These are phyloP conservation scores for Candida alai DNA, from an alignment of 805 yeast species.

Conservation along the genomic window DNA sequence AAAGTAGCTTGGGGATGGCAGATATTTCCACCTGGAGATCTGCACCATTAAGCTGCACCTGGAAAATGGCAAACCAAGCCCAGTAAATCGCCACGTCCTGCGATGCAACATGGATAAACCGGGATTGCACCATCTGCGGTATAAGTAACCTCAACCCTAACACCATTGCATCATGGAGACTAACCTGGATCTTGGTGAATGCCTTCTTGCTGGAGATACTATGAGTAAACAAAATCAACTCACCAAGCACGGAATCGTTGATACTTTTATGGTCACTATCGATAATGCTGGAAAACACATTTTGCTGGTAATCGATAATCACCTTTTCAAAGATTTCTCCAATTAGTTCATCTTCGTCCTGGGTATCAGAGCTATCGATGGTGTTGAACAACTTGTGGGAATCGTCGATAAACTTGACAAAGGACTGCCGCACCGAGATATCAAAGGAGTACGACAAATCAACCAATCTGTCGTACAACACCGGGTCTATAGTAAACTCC, in stretches of 20 bases:
- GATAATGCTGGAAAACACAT: conserved; percentile 23
- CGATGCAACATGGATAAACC: conserved; percentile 18
- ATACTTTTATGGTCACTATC: conserved; percentile 23
- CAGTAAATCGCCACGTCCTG: conserved; percentile 32
- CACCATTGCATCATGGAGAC: conserved; percentile 20
- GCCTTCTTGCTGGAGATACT: conserved; percentile 14
- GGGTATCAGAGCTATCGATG: conserved; percentile 15
- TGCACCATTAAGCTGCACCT: conserved; percentile 10
- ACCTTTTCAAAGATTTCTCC: conserved; percentile 39
- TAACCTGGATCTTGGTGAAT: conserved; percentile 13
- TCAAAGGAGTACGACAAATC: conserved; percentile 63
- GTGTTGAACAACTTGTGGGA: conserved; percentile 40
- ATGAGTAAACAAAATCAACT: conserved; percentile 17
- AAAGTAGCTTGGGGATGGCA: conserved; percentile 24
- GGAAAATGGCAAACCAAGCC: conserved; percentile 36
- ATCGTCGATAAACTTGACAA: conserved; percentile 32
- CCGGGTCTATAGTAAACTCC: conserved; percentile 12
- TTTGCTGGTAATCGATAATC: conserved; percentile 40
- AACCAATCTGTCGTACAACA: conserved; percentile 16
- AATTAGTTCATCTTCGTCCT: conserved; percentile 19
- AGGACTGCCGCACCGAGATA: conserved; percentile 45
- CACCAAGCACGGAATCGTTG: conserved; percentile 29
- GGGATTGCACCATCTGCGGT: conserved; percentile 31
- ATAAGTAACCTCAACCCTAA: conserved; percentile 26
- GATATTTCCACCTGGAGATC: conserved; percentile 26